These are phyloP conservation scores for Penicillium ucsense DNA, from an alignment of 495 filamentous ascomycete species.

Conservation along the genomic window DNA sequence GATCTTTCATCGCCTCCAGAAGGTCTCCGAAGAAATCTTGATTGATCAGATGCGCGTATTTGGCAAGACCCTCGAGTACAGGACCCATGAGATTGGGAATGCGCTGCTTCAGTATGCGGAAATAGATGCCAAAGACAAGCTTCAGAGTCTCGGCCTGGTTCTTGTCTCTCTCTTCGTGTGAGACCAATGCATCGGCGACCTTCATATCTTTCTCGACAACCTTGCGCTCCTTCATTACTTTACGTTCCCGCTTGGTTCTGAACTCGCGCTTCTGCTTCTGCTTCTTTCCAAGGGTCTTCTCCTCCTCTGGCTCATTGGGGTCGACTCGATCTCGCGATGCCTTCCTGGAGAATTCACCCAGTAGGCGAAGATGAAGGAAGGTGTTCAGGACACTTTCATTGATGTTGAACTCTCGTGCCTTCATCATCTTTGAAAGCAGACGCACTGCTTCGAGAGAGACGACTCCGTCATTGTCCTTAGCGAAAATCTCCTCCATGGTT, in stretches of 20 bases:
- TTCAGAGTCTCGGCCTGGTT: conserved; percentile 93
- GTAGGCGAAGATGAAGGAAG: conserved; percentile 79
- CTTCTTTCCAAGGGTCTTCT: conserved; percentile 44
- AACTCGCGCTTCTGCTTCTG: conserved; percentile 65
- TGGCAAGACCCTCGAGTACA: conserved; percentile 82
- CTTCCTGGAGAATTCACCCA: conserved; percentile 78
- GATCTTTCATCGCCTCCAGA: conserved; percentile 84
- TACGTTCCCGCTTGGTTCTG: conserved; percentile 65
- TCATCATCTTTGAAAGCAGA: conserved; percentile 90
- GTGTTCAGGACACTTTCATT: conserved; percentile 82
- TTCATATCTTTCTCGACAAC: conserved; percentile 86
- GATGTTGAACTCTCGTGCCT: conserved; percentile 64
- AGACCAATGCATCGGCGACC: conserved; percentile 81
- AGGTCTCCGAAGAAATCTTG: conserved; percentile 97
- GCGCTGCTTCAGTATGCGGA: conserved; percentile 80
- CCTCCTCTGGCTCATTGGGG: conserved; percentile 35
- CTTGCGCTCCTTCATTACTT: conserved; percentile 72
- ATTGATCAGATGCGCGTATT: conserved; percentile 93
- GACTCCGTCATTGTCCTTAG: conserved; percentile 78
- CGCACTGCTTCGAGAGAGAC: conserved; percentile 80
- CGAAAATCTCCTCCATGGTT: conserved; percentile 71
- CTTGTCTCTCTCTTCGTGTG: conserved; percentile 81
- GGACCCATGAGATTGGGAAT: conserved; percentile 77
- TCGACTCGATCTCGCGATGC: conserved; percentile 67
- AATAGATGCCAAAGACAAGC: conserved; percentile 89